Percentiles rank a stretch among this genome's conserved stretches.
These are phyloP conservation scores for Neoarthrinium moseri DNA, from an alignment of 2,329 filamentous ascomycete genomes.

Conservation along the genomic window DNA sequence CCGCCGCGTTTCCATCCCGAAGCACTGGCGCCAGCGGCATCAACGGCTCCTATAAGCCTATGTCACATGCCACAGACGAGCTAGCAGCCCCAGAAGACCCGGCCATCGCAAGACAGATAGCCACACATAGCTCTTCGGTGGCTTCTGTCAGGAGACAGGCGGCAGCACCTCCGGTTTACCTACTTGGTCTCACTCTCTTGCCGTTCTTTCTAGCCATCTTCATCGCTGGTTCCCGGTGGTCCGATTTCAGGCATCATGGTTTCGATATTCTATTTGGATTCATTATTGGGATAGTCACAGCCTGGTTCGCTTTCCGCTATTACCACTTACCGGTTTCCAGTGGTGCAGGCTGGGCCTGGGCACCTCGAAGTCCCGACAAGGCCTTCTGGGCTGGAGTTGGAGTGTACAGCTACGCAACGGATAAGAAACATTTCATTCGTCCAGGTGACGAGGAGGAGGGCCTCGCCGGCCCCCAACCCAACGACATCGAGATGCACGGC, in stretches of 20 bases:
- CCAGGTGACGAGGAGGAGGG: conserved; percentile 19
- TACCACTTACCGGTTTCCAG: conserved; percentile 78
- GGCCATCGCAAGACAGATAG: conserved; percentile 26
- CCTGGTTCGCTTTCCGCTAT: conserved; percentile 76
- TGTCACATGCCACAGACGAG: conserved; percentile 25
- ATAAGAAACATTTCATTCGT: conserved; percentile 32
- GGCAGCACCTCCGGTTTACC: conserved; percentile 79
- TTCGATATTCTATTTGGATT: conserved; percentile 90
- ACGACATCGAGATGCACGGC: conserved; percentile 26
- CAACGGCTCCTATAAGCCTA: conserved; percentile 32
- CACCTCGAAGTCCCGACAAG: conserved; percentile 67
- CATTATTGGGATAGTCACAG: conserved; percentile 68
- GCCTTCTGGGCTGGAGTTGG: conserved; percentile 79
- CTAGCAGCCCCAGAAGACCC: conserved; percentile 27
- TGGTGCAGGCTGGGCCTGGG: conserved; percentile 91
- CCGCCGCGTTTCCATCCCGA: conserved; percentile 71
- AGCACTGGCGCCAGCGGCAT: conserved; percentile 47
- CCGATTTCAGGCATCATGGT: conserved; percentile 86
- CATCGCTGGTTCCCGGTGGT: conserved; percentile 82
- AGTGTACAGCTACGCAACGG: conserved; percentile 53
- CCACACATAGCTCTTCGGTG: conserved; percentile 36
- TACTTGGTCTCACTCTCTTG: conserved; percentile 66
- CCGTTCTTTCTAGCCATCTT: conserved; percentile 77
- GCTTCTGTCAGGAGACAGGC: conserved; percentile 65
- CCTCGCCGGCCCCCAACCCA: conserved; percentile 14